Percentiles rank a stretch among this genome's conserved stretches.
Conservation (phyloP, 805 yeast species). For the Blastobotrys robertii region DNA sequence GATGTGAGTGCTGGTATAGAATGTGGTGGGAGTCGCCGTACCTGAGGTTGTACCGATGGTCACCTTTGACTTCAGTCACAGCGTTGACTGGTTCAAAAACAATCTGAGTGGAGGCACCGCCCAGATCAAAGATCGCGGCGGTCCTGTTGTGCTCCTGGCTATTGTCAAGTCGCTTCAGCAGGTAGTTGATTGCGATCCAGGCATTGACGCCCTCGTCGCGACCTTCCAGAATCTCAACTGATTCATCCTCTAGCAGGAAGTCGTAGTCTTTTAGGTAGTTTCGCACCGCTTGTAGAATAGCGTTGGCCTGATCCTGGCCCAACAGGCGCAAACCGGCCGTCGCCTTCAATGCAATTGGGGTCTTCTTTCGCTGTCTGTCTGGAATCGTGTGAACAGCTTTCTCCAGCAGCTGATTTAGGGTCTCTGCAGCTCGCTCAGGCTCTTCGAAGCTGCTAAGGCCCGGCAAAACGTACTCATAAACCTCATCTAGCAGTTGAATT, state of each 20-base stretch:
- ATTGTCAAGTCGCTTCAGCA: slow-evolving; percentile 77
- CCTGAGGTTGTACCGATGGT: slow-evolving; percentile 67
- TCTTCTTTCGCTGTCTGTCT: slow-evolving; percentile 52
- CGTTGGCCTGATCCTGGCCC: slow-evolving; percentile 63
- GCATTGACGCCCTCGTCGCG: slow-evolving; percentile 97
- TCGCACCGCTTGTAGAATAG: slow-evolving; percentile 65
- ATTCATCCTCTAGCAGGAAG: slow-evolving; percentile 81
- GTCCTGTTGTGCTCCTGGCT: slow-evolving; percentile 49
- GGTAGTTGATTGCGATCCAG: slow-evolving; percentile 93
- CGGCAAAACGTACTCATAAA: slow-evolving; percentile 78
- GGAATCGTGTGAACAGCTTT: slow-evolving; percentile 73
- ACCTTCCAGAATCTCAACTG: slow-evolving; percentile 90
- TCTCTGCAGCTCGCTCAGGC: slow-evolving; percentile 69
- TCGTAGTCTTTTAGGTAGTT: slow-evolving; percentile 78
- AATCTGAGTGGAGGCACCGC: slow-evolving; percentile 98
- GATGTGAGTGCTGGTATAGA: slow-evolving; percentile 87
- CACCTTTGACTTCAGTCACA: slow-evolving; percentile 46
- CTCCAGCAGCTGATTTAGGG: slow-evolving; percentile 71
- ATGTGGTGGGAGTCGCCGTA: slow-evolving; percentile 76
- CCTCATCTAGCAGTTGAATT: slow-evolving; percentile 68
- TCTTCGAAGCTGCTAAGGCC: slow-evolving; percentile 82
- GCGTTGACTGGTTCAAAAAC: slow-evolving; percentile 82
- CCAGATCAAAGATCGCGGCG: slow-evolving; percentile 94
- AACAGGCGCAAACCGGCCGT: slow-evolving; percentile 91
- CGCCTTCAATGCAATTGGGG: slow-evolving; percentile 95